These are phyloP conservation scores for Axilococcus clingmanii DNA, from an alignment of 139 green algal species.

Conservation along the genomic window DNA sequence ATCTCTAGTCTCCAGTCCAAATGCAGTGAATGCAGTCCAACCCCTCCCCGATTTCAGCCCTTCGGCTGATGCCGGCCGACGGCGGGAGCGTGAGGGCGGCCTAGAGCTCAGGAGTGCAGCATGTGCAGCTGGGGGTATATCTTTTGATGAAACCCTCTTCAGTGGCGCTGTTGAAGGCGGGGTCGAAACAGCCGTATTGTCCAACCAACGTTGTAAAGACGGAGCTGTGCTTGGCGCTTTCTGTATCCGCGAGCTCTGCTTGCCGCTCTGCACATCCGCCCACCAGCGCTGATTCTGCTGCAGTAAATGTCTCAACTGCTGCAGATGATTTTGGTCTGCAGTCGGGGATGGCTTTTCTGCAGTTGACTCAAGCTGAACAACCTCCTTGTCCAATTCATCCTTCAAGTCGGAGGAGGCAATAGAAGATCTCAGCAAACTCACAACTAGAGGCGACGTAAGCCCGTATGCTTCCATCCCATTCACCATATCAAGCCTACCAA, in stretches of 20 bases:
- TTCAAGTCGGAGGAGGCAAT: no score
- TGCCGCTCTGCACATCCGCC: no score
- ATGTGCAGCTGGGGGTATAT: neutral
- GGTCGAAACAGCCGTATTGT: neutral
- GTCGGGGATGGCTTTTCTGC: neutral
- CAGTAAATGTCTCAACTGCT: neutral
- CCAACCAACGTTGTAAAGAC: neutral
- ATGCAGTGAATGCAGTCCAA: constrained; percentile 13
- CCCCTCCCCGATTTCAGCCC: neutral
- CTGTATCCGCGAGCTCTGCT: no score
- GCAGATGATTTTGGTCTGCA: neutral
- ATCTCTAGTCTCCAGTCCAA: constrained; percentile 13
- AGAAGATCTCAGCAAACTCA: neutral
- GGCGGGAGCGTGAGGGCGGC: neutral
- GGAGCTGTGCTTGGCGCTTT: no score
- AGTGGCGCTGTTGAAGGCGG: neutral
- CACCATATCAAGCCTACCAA: neutral
- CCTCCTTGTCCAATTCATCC: neutral
- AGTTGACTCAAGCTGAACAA: neutral
- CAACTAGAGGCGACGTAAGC: neutral
- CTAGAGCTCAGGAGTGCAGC: neutral
- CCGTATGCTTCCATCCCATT: constrained; percentile 6
- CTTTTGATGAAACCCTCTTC: neutral
- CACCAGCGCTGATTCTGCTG: neutral
- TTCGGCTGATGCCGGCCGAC: no score